phyloP scores from a whole-genome alignment of 805 yeast genomes.

The Saturnispora sanitii region DNA sequence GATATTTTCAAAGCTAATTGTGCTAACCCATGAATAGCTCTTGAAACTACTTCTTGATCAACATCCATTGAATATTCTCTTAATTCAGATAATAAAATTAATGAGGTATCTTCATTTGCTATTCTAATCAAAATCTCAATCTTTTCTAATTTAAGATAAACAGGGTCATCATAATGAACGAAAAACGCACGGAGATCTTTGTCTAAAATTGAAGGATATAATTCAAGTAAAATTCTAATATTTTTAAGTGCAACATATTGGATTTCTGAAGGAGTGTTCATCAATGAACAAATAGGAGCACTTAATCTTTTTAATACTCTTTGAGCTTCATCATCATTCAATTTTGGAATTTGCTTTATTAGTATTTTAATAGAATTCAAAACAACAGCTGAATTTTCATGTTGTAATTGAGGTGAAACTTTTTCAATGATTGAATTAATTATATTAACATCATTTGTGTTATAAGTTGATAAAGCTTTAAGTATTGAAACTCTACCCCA shows the following conservation, averaged over 20 bases:
- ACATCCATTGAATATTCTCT: conserved; percentile 79
- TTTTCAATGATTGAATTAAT: conserved; percentile 82
- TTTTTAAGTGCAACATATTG: conserved; percentile 90
- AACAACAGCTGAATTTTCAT: conserved; percentile 93
- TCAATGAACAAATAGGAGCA: conserved; percentile 79
- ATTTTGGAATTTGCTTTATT: conserved; percentile 50
- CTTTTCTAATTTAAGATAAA: conserved; percentile 68
- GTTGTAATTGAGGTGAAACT: conserved; percentile 91
- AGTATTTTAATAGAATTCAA: conserved; percentile 75
- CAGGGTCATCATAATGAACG: conserved; percentile 78
- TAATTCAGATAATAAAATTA: conserved; percentile 54
- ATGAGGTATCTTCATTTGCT: conserved; percentile 49
- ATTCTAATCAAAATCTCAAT: conserved; percentile 65
- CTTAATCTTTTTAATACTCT: conserved; percentile 57
- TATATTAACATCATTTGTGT: conserved; percentile 47
- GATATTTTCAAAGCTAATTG: conserved; percentile 60
- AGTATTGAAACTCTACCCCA: conserved; percentile 96
- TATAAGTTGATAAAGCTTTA: conserved; percentile 67
- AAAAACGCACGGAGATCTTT: conserved; percentile 83
- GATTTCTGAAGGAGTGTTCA: conserved; percentile 85
- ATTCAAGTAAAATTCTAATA: conserved; percentile 79
- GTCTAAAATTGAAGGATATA: conserved; percentile 69
- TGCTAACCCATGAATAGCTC: conserved; percentile 58
- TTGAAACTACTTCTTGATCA: conserved; percentile 65
- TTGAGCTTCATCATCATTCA: conserved; percentile 31